phyloP scores from a whole-genome alignment of 148 eudicot species.

The Gaultheria prostrata region DNA sequence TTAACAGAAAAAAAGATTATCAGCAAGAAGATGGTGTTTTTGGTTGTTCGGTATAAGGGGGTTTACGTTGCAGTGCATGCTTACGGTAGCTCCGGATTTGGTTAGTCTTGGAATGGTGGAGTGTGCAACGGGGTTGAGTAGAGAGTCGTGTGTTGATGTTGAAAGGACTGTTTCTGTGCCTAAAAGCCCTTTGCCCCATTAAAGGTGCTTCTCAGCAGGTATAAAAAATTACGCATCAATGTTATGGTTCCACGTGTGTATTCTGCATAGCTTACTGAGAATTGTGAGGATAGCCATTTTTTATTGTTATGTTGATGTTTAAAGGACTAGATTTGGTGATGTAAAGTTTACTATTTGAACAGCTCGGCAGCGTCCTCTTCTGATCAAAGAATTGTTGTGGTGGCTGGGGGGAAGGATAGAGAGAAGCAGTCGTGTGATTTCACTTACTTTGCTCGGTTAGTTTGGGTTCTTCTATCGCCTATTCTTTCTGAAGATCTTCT shows the following conservation, averaged over 20 bases:
- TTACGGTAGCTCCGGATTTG: conserved; percentile 47
- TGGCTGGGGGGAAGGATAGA: too few species aligned
- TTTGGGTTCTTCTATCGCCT: too few species aligned
- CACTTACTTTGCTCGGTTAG: too few species aligned
- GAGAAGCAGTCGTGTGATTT: too few species aligned
- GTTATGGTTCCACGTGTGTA: not conserved
- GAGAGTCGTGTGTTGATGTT: conserved; percentile 66
- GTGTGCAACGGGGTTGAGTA: conserved; percentile 55
- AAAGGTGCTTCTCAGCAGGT: conserved; percentile 87
- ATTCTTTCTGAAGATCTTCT: too few species aligned
- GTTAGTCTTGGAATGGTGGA: conserved; percentile 78
- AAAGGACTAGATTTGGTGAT: too few species aligned
- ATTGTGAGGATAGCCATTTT: not conserved
- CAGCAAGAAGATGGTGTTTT: conserved; percentile 80
- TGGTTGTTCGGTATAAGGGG: conserved; percentile 61
- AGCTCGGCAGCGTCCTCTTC: too few species aligned
- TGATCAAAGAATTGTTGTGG: too few species aligned
- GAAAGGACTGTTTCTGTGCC: conserved; percentile 69
- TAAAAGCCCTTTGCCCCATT: conserved; percentile 32
- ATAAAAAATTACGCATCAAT: not conserved
- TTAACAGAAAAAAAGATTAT: conserved; percentile 1
- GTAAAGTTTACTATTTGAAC: too few species aligned
- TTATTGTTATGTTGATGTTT: too few species aligned
- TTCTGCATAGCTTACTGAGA: not conserved
- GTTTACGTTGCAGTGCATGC: conserved; percentile 72